These are phyloP conservation scores for Mollisia scopiformis DNA, from an alignment of 2,329 filamentous ascomycete species.

Conservation along the genomic window DNA sequence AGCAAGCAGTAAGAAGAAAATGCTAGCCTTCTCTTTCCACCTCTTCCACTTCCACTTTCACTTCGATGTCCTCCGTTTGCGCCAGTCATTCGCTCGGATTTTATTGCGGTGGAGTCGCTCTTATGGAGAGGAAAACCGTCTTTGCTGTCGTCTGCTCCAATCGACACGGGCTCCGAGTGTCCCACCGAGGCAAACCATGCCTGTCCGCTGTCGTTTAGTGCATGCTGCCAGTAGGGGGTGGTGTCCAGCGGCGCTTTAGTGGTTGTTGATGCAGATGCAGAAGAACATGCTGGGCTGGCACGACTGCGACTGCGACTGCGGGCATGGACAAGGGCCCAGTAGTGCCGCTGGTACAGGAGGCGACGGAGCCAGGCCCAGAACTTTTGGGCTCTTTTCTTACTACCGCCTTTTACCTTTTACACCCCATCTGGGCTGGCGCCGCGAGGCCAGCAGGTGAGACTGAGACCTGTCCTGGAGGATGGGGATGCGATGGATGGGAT, in stretches of 20 bases:
- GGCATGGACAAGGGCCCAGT: background rate
- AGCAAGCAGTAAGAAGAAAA: too few species aligned
- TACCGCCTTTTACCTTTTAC: background rate
- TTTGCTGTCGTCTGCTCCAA: too few species aligned
- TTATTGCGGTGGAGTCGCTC: background rate
- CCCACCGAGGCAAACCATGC: background rate
- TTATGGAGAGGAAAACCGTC: background rate
- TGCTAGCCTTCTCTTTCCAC: too few species aligned
- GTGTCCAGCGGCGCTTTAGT: conserved; percentile 4
- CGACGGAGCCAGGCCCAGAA: conserved; percentile 2
- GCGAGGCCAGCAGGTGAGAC: background rate
- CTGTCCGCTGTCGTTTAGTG: background rate
- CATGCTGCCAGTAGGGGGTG: background rate
- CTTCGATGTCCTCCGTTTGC: background rate
- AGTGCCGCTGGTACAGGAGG: background rate
- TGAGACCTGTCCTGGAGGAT: background rate
- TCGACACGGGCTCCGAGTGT: background rate
- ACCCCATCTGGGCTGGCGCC: background rate
- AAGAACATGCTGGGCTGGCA: background rate
- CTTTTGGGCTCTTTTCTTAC: too few species aligned
- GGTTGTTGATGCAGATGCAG: background rate
- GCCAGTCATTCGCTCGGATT: background rate
- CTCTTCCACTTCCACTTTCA: background rate
- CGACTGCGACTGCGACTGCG: background rate
- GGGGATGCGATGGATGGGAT: too few species aligned